Evolutionary conservation across 441 rosid genomes (phyloP).

Genomic region (Manihot esculenta): DNA sequence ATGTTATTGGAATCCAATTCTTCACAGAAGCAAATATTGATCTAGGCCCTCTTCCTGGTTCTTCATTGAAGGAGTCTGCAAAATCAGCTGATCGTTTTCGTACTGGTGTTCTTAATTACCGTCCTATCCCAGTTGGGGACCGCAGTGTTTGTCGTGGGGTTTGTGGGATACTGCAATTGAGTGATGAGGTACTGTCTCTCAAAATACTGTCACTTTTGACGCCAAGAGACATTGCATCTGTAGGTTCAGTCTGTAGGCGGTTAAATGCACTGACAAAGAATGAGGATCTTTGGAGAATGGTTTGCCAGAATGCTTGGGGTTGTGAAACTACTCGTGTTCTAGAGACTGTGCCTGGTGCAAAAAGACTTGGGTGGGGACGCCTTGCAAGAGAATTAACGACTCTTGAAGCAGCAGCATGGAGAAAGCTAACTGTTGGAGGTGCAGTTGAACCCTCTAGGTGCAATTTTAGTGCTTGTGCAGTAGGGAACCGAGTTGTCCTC

Average conservation of each 20-base stretch:
- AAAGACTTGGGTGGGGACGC: slow-evolving; percentile 84
- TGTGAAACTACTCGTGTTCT: slow-evolving; percentile 77
- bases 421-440: slow-evolving; percentile 85
- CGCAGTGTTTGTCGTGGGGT: slow-evolving; percentile 69
- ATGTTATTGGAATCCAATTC: slow-evolving; percentile 81
- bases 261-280: slow-evolving; percentile 71
- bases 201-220: slow-evolving; percentile 74
- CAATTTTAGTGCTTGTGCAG: slow-evolving; percentile 96
- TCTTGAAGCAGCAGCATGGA: slow-evolving; percentile 95
- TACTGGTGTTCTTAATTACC: slow-evolving; percentile 38
- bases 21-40: slow-evolving; percentile 82
- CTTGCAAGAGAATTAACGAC: slow-evolving; percentile 92
- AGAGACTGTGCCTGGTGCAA: slow-evolving; percentile 88
- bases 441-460: slow-evolving; percentile 92
- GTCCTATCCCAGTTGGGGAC: slow-evolving; percentile 43
- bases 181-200: slow-evolving; percentile 82
- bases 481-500: slow-evolving; percentile 85
- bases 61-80: slow-evolving; percentile 45
- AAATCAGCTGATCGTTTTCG: slow-evolving; percentile 43
- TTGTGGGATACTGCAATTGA: slow-evolving; percentile 70
- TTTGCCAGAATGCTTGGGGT: slow-evolving; percentile 97
- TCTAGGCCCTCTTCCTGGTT: slow-evolving; percentile 71
- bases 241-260: slow-evolving; percentile 60
- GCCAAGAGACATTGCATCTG: slow-evolving; percentile 90
- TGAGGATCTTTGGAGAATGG: slow-evolving; percentile 95